phyloP scores from a whole-genome alignment of 2,329 filamentous ascomycete species.

The Aspergillus brasiliensis region DNA sequence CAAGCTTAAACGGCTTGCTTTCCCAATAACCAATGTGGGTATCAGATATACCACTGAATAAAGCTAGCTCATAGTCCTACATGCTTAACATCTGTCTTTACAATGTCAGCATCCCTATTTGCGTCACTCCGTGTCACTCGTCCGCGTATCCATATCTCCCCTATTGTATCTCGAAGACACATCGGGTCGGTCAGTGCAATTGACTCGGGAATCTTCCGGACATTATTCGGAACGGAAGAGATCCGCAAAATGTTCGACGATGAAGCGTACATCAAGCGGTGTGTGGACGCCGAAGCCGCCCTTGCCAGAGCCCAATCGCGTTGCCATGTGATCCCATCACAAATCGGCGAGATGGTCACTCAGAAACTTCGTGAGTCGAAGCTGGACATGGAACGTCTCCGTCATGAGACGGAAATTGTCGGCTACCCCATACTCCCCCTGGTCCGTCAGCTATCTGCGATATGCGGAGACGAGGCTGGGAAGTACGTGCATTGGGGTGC shows the following conservation, averaged over 20 bases:
- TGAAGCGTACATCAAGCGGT: slow-evolving; percentile 51
- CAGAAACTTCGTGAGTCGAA: slow-evolving; percentile 33
- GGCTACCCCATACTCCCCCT: slow-evolving; percentile 58
- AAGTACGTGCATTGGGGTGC: slow-evolving; percentile 61
- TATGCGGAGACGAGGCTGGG: slow-evolving; percentile 34
- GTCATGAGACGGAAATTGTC: slow-evolving; percentile 54
- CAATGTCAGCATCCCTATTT: slow-evolving; percentile 14
- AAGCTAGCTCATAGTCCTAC: not conserved
- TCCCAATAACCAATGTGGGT: too few species aligned
- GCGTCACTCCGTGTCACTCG: slow-evolving; percentile 15
- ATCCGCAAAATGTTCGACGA: slow-evolving; percentile 46
- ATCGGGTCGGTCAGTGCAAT: slow-evolving; percentile 34
- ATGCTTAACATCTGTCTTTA: not conserved
- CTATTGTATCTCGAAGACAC: slow-evolving; percentile 68
- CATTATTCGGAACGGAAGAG: slow-evolving; percentile 16
- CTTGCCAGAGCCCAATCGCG: slow-evolving; percentile 54
- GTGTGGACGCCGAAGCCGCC: slow-evolving; percentile 54
- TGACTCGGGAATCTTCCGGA: slow-evolving; percentile 18
- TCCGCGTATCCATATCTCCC: slow-evolving; percentile 3
- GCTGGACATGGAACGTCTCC: slow-evolving; percentile 49
- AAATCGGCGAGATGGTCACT: slow-evolving; percentile 41
- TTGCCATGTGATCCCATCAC: slow-evolving; percentile 50
- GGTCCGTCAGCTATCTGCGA: slow-evolving; percentile 50
- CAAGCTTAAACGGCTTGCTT: not conserved
- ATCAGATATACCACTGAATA: not conserved